Base-by-base conservation (phyloP, 164 flowering plant species). In the Litsea cubeba region DNA sequence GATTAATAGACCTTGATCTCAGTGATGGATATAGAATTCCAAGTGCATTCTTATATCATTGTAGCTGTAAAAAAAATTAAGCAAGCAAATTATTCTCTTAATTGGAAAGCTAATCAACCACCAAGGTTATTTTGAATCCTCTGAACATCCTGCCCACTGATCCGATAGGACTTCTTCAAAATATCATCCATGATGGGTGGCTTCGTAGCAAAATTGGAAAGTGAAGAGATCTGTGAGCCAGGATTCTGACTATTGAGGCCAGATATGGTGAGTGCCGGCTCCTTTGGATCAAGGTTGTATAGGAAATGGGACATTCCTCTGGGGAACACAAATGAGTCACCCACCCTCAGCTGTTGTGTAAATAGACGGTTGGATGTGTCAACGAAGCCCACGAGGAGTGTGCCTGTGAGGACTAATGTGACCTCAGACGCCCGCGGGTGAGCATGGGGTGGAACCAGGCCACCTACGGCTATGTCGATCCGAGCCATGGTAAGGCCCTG, bases 341-440 rank as follows among this genome's bases (percentile, higher is more conserved):
- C 92, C 1, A 82, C 75, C 22, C 80, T 23, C 2, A 89, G 63
- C 49, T 75, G 65, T 67, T 87, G 88, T 0, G 86, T 80, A 65
- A 75, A 86, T 2, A 83, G 67, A 0, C 82, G 77, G 62, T 85
- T 85, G 0, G 86, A 79, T 0, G 89, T 85, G 68, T 87, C 89
- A 1, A 88, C 83, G 65, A 90, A 90, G 65, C 97, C 95, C 65
- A 88, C 97, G 12, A 60, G 66, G 18, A 58, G 87, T 69, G 0
- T 63, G 12, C 2, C 91, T 87, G 50, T 77, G 62, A 18, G 74
- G 75, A 86, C 76, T 11, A 76, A 76, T 68, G 86, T 80, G 15
- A 89, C 87, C 69, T 92, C 92, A 2, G 95, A 85, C 74, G 92
- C 97, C 75, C 97, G 80, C 14, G 97, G 95, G 78, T 90, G 97